These are phyloP conservation scores for Artemisia argyi DNA, from an alignment of 129 eudicot species.

Conservation along the genomic window DNA sequence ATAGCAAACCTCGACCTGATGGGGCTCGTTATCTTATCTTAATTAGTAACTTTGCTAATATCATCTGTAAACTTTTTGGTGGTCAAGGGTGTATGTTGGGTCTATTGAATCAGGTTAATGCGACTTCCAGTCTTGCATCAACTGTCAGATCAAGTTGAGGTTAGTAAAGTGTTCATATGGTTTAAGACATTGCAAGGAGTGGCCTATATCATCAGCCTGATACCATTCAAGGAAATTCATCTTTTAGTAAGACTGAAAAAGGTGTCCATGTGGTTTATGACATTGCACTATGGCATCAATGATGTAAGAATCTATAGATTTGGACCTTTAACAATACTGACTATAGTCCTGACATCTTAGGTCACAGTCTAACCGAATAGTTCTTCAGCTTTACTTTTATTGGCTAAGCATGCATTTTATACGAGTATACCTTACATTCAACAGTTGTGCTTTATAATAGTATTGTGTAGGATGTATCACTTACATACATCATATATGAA, in stretches of 20 bases:
- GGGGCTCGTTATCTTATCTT: no score
- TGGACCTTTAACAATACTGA: constrained; percentile 3
- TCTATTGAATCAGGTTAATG: not conserved
- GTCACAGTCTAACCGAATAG: not conserved
- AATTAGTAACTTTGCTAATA: no score
- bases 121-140: not conserved
- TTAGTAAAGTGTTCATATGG: not conserved
- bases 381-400: constrained; percentile 10
- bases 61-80: constrained; percentile 2
- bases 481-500: no score
- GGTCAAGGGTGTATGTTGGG: not conserved
- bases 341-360: not conserved
- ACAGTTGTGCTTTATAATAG: not conserved
- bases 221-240: no score
- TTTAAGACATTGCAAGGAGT: not conserved
- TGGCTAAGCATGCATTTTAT: constrained; percentile 11
- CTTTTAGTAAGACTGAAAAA: no score
- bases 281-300: constrained; percentile 6
- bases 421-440: constrained; percentile 11
- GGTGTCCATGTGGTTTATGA: not conserved
- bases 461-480: no score
- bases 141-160: no score
- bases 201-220: no score
- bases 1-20: no score
- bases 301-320: constrained; percentile 6